Percentiles rank a stretch among this genome's conserved stretches.
These are phyloP conservation scores for Colletotrichum tanaceti DNA, from an alignment of 2,329 filamentous ascomycete genomes.

Conservation along the genomic window DNA sequence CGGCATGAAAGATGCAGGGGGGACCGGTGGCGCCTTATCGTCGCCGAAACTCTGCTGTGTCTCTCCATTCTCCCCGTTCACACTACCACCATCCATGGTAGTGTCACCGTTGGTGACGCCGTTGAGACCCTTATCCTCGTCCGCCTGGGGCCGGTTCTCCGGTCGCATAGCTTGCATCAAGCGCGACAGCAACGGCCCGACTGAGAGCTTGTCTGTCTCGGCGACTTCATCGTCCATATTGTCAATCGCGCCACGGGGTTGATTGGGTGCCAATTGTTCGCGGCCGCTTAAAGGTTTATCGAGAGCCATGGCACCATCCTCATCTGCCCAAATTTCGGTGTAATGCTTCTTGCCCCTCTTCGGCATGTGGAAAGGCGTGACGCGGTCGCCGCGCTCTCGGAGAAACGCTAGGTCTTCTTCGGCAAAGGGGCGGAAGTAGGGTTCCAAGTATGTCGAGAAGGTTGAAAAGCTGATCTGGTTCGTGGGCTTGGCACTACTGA, in stretches of 20 bases:
- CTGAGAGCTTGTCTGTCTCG: slow-evolving; percentile 89
- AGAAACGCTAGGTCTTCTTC: slow-evolving; percentile 96
- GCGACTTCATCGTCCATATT: slow-evolving; percentile 86
- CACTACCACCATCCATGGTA: slow-evolving; percentile 59
- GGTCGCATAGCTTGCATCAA: slow-evolving; percentile 84
- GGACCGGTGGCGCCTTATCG: slow-evolving; percentile 56
- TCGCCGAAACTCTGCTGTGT: slow-evolving; percentile 48
- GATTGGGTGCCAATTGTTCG: slow-evolving; percentile 80
- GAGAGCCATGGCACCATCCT: slow-evolving; percentile 83
- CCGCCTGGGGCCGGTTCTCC: slow-evolving; percentile 68
- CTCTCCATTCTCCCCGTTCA: slow-evolving; percentile 59
- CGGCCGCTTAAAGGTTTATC: slow-evolving; percentile 72
- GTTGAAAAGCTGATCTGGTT: slow-evolving; percentile 95
- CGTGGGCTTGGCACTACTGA: slow-evolving; percentile 90
- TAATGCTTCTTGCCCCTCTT: slow-evolving; percentile 87
- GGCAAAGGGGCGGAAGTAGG: slow-evolving; percentile 87
- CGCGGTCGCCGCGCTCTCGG: slow-evolving; percentile 87
- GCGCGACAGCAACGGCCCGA: slow-evolving; percentile 86
- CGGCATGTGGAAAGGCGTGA: slow-evolving; percentile 86
- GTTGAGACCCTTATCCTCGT: slow-evolving; percentile 68
- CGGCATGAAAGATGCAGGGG: slow-evolving; percentile 82
- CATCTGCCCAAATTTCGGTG: slow-evolving; percentile 91
- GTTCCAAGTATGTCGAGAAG: slow-evolving; percentile 92
- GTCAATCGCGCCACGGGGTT: slow-evolving; percentile 86
- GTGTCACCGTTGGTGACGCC: slow-evolving; percentile 66